These are phyloP conservation scores for Quercus gilva DNA, from an alignment of 306 rosid species.

Conservation along the genomic window DNA sequence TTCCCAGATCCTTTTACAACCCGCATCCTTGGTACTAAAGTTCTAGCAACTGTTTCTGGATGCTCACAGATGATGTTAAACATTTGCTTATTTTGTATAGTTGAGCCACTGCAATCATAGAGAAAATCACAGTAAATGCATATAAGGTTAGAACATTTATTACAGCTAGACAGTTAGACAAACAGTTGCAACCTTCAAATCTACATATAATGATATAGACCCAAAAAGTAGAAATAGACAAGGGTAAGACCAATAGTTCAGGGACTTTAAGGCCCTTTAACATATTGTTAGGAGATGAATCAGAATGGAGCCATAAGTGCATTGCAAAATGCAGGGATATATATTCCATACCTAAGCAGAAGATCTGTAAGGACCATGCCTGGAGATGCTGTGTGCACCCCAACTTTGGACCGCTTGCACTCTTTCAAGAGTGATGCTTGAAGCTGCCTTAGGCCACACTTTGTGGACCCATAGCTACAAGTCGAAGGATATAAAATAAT, in stretches of 20 bases:
- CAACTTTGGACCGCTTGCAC: conserved; percentile 79
- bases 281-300: neutral
- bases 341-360: conserved; percentile 63
- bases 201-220: neutral
- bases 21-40: conserved; percentile 89
- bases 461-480: conserved; percentile 88
- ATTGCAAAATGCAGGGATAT: conserved; percentile 2
- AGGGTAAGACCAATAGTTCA: neutral
- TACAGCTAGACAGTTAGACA: neutral
- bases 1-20: conserved; percentile 89
- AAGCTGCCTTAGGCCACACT: conserved; percentile 91
- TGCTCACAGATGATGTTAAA: conserved; percentile 92
- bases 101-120: conserved; percentile 66
- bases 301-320: neutral
- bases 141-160: conserved; percentile 7
- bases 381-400: conserved; percentile 93
- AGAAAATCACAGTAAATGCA: conserved; percentile 19
- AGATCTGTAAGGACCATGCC: conserved; percentile 97
- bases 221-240: neutral
- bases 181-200: neutral
- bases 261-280: neutral
- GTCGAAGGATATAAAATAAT: conserved; percentile 10
- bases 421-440: conserved; percentile 85
- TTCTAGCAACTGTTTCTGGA: conserved; percentile 96
- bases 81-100: conserved; percentile 74